phyloP scores from a whole-genome alignment of 2,329 filamentous ascomycete species.

The Claviceps humidiphila region DNA sequence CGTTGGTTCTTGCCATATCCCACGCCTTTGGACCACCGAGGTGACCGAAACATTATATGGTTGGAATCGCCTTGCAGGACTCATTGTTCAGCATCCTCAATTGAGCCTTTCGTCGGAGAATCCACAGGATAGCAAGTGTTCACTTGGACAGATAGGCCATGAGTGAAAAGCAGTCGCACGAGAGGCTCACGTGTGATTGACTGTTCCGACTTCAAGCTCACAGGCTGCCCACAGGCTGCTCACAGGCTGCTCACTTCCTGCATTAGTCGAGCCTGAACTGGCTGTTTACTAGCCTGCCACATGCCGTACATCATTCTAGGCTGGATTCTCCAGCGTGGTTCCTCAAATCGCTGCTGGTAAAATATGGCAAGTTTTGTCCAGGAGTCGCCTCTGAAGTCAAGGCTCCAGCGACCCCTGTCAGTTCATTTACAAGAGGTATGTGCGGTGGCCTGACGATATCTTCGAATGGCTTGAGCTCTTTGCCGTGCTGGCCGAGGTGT shows the following conservation, averaged over 20 bases:
- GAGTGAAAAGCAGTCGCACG: neutral
- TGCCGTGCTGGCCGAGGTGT: neutral
- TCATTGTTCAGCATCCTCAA: neutral
- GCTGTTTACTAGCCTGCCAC: neutral
- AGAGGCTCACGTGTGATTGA: neutral
- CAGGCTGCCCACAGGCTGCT: neutral
- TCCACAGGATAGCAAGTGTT: too few species aligned
- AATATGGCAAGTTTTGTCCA: conserved; percentile 4
- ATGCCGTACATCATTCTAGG: neutral
- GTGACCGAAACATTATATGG: too few species aligned
- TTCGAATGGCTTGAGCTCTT: neutral
- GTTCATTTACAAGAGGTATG: conserved; percentile 2
- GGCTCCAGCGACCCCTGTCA: conserved; percentile 3
- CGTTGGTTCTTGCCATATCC: too few species aligned
- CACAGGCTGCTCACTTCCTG: conserved; percentile 1
- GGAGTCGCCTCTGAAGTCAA: conserved; percentile 7
- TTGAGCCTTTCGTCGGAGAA: neutral
- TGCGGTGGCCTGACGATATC: neutral
- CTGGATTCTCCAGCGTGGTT: neutral
- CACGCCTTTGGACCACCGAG: too few species aligned
- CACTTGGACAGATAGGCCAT: neutral
- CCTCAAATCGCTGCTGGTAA: conserved; percentile 4
- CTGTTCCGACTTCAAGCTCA: neutral
- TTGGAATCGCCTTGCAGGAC: too few species aligned
- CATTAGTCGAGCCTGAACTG: conserved; percentile 1